A percentile compares a stretch with the other conserved stretches of the same genome.
These are phyloP conservation scores for Erysimum cheiranthoides DNA, from an alignment of 345 rosid species.

Conservation along the genomic window DNA sequence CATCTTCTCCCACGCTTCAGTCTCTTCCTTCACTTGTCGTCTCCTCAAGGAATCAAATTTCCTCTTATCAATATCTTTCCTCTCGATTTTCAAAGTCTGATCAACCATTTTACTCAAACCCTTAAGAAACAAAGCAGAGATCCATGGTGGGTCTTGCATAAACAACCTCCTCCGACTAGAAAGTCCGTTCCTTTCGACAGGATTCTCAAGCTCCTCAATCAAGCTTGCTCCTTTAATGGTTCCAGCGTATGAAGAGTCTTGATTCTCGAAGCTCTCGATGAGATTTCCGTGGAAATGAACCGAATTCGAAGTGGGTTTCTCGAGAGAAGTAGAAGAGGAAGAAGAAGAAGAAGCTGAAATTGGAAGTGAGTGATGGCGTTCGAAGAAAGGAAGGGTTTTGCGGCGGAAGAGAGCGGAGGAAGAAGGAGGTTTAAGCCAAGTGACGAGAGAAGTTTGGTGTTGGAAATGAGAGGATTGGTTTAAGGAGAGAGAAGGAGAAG, in stretches of 20 bases:
- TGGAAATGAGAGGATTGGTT: slow-evolving; percentile 53
- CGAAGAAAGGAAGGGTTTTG: slow-evolving; percentile 53
- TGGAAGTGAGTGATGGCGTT: slow-evolving; percentile 28
- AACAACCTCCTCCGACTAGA: slow-evolving; percentile 50
- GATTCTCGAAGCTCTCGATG: slow-evolving; percentile 54
- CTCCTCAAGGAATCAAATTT: slow-evolving; percentile 70
- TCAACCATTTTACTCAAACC: slow-evolving; percentile 56
- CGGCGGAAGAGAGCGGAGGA: slow-evolving; percentile 46
- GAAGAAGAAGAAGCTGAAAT: slow-evolving; percentile 45
- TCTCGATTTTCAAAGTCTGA: slow-evolving; percentile 57
- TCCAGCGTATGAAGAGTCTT: slow-evolving; percentile 38
- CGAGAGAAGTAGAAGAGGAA: slow-evolving; percentile 50
- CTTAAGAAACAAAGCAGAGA: slow-evolving; percentile 68
- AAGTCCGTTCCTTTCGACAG: slow-evolving; percentile 44
- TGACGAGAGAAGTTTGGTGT: slow-evolving; percentile 42
- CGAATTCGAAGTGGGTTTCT: slow-evolving; percentile 40
- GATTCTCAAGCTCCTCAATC: slow-evolving; percentile 46
- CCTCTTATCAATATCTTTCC: slow-evolving; percentile 60
- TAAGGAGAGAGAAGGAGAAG: slow-evolving; percentile 48
- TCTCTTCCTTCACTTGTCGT: slow-evolving; percentile 85
- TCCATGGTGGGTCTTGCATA: slow-evolving; percentile 84
- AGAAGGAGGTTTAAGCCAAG: slow-evolving; percentile 47
- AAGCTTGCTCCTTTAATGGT: slow-evolving; percentile 40
- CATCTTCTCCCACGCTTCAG: slow-evolving; percentile 91
- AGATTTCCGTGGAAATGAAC: slow-evolving; percentile 50